Percentiles rank a stretch among this genome's conserved stretches.
Evolutionary conservation across 441 rosid species (phyloP).

Genomic region (Pelargonium fulgidum): DNA sequence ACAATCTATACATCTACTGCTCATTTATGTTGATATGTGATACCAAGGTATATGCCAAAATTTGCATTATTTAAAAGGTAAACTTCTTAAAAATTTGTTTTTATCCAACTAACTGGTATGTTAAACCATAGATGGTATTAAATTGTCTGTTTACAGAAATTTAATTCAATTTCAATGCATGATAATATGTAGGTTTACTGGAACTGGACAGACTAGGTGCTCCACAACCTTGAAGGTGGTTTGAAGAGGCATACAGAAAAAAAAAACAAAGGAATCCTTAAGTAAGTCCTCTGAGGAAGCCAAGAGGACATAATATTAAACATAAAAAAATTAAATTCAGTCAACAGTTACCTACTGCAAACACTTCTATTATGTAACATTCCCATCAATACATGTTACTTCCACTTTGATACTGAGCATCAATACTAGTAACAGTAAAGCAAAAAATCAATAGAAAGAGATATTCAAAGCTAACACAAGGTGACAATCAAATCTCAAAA

Average conservation of each 20-base stretch:
- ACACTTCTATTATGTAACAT: no score
- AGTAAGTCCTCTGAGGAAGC: no score
- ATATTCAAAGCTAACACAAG: not conserved
- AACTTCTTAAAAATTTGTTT: not conserved
- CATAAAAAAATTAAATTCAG: no score
- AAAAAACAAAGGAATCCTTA: not conserved
- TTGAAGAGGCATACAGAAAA: slow-evolving; percentile 1
- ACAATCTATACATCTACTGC: not conserved
- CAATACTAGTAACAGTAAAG: not conserved
- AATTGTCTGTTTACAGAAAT: not conserved
- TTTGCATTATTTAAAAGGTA: not conserved
- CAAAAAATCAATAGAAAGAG: not conserved
- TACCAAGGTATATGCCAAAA: not conserved
- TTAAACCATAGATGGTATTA: not conserved
- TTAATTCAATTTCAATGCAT: not conserved
- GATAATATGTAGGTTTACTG: not conserved
- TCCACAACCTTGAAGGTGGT: not conserved
- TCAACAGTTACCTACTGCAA: no score
- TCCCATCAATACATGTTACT: not conserved
- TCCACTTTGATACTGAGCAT: not conserved
- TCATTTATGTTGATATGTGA: not conserved
- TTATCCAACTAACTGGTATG: not conserved
- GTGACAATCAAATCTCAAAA: slow-evolving; percentile 8
- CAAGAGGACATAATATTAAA: no score
- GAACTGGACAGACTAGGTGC: not conserved